Percentiles rank a stretch among this genome's conserved stretches.
These are phyloP conservation scores for Aspergillus panamensis DNA, from an alignment of 495 filamentous ascomycete species.

Conservation along the genomic window DNA sequence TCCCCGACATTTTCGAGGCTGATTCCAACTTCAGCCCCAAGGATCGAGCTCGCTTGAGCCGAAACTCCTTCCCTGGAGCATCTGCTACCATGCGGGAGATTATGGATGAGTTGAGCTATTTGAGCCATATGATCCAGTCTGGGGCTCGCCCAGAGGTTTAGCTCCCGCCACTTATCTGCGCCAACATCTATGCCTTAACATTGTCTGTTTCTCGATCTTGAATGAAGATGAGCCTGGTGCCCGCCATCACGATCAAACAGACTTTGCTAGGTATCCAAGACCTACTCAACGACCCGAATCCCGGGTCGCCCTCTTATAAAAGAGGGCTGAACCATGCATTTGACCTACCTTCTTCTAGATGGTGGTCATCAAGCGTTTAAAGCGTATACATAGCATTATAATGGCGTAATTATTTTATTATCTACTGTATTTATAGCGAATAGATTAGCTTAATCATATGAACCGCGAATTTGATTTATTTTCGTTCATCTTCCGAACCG, in stretches of 20 bases:
- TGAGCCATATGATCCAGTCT: slow-evolving; percentile 49
- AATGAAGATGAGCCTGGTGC: no score
- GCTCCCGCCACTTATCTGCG: no score
- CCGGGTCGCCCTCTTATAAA: neutral
- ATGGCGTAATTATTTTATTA: neutral
- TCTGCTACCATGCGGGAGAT: slow-evolving; percentile 45
- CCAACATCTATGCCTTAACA: no score
- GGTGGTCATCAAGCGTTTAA: neutral
- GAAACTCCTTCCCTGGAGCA: slow-evolving; percentile 28
- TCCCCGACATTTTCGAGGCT: slow-evolving; percentile 22
- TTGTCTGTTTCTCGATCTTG: no score
- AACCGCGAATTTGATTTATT: no score
- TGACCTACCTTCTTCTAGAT: neutral
- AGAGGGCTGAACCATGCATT: neutral
- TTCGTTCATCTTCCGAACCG: no score
- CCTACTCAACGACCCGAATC: no score
- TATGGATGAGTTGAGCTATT: slow-evolving; percentile 51
- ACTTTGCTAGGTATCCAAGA: no score
- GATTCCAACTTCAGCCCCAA: slow-evolving; percentile 10
- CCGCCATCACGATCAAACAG: no score
- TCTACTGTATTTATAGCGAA: neutral
- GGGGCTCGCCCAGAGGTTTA: slow-evolving; percentile 22
- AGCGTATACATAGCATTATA: neutral
- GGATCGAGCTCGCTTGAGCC: slow-evolving; percentile 21
- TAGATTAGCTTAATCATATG: no score